These are phyloP conservation scores for Aspergillus pseudoglaucus DNA, from an alignment of 2,329 filamentous ascomycete species.

Conservation along the genomic window DNA sequence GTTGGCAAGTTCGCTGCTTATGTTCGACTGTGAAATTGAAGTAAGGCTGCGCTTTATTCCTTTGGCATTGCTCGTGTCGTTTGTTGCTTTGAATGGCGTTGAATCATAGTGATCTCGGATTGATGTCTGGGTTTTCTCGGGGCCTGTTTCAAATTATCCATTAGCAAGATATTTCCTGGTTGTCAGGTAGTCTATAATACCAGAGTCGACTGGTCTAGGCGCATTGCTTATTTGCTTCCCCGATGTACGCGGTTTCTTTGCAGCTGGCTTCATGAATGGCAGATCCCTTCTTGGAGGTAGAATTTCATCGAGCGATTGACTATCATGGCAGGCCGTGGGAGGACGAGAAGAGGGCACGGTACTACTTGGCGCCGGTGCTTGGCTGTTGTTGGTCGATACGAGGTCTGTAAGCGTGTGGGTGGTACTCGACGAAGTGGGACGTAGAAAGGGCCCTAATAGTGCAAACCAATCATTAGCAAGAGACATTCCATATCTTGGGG, in stretches of 20 bases:
- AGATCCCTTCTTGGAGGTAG: constrained; percentile 39
- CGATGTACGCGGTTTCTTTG: constrained; percentile 11
- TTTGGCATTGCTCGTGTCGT: neutral
- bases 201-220: neutral
- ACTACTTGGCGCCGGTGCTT: neutral
- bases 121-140: neutral
- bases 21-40: neutral
- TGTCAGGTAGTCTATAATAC: neutral
- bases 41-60: neutral
- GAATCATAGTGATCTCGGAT: neutral
- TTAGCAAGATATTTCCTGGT: neutral
- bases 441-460: constrained; percentile 1
- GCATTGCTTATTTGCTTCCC: neutral
- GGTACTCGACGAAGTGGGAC: constrained; percentile 9
- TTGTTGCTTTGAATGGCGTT: neutral
- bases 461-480: neutral
- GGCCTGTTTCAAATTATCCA: neutral
- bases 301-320: constrained; percentile 24
- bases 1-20: neutral
- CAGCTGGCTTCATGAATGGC: constrained; percentile 30
- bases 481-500: neutral
- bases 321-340: constrained; percentile 21
- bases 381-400: neutral
- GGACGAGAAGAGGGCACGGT: constrained; percentile 10
- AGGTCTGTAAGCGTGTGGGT: constrained; percentile 1